Conservation (phyloP, 2,329 filamentous ascomycete species). For the Trichoderma citrinoviride region DNA sequence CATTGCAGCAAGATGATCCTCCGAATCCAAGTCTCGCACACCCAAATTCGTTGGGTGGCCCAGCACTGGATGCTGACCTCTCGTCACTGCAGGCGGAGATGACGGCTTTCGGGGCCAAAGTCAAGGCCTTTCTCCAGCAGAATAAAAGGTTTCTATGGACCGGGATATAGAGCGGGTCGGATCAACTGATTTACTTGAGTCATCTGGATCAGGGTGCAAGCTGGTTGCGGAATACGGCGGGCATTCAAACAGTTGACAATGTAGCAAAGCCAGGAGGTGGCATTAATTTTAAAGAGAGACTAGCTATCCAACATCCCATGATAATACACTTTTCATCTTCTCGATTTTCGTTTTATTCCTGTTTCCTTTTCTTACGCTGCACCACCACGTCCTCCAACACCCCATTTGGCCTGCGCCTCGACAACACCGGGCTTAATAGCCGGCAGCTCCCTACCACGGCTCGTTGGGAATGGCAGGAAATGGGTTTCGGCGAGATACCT, state of each 20-base stretch:
- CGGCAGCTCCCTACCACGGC: slow-evolving; percentile 30
- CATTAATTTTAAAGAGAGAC: no score
- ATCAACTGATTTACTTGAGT: no score
- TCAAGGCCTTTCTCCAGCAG: neutral
- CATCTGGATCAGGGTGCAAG: no score
- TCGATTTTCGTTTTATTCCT: neutral
- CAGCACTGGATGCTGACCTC: neutral
- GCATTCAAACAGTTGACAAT: no score
- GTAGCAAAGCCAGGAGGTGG: no score
- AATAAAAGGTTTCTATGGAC: neutral
- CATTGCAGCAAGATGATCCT: neutral
- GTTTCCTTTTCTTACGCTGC: neutral
- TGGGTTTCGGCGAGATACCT: slow-evolving; percentile 32
- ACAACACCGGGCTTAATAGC: neutral
- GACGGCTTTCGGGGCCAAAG: neutral
- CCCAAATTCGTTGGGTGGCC: neutral
- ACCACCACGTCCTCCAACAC: slow-evolving; percentile 8
- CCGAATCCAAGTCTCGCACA: neutral
- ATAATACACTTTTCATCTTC: neutral
- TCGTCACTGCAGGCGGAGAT: neutral
- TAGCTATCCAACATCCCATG: no score
- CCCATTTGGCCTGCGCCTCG: neutral
- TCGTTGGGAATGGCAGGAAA: slow-evolving; percentile 33
- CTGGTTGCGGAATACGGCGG: no score
- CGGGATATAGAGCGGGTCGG: no score